Percentiles rank a stretch among this genome's conserved stretches.
phyloP scores from a whole-genome alignment of 2,329 filamentous ascomycete species.

The Trichoderma citrinoviride region DNA sequence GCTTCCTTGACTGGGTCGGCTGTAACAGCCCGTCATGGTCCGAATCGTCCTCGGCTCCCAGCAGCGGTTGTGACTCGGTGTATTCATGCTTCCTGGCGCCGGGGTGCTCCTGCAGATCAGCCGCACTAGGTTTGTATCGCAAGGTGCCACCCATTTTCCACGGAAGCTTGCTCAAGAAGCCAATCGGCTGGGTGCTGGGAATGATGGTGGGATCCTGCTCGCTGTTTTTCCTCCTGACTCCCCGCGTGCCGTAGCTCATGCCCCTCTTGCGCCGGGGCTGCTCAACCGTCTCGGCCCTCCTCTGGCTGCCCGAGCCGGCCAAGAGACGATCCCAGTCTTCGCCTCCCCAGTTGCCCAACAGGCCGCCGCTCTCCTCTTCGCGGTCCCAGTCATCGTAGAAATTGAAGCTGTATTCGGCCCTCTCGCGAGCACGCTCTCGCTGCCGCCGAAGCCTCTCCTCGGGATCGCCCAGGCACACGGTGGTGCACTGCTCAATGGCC shows the following conservation, averaged over 20 bases:
- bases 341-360: slow-evolving; percentile 71
- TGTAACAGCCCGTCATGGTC: slow-evolving; percentile 32
- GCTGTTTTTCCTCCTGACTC: slow-evolving; percentile 48
- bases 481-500: slow-evolving; percentile 69
- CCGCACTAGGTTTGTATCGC: slow-evolving; percentile 85
- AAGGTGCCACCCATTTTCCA: slow-evolving; percentile 81
- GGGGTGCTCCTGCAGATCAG: slow-evolving; percentile 85
- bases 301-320: slow-evolving; percentile 60
- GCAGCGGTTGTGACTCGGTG: slow-evolving; percentile 67
- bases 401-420: slow-evolving; percentile 85
- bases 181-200: slow-evolving; percentile 78
- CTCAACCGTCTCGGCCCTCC: slow-evolving; percentile 44
- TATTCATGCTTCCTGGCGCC: slow-evolving; percentile 44
- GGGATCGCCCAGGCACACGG: slow-evolving; percentile 66
- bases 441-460: slow-evolving; percentile 70
- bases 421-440: slow-evolving; percentile 61
- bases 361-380: slow-evolving; percentile 52
- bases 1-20: slow-evolving; percentile 43
- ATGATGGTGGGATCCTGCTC: slow-evolving; percentile 84
- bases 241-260: slow-evolving; percentile 85
- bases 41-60: slow-evolving; percentile 43
- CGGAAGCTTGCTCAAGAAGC: slow-evolving; percentile 79
- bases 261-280: slow-evolving; percentile 72
- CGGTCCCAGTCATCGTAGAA: slow-evolving; percentile 98
- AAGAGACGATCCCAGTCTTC: slow-evolving; percentile 85